phyloP scores from a whole-genome alignment of 2,329 filamentous ascomycete species.

The Dryadomyces quercus-mongolicae region DNA sequence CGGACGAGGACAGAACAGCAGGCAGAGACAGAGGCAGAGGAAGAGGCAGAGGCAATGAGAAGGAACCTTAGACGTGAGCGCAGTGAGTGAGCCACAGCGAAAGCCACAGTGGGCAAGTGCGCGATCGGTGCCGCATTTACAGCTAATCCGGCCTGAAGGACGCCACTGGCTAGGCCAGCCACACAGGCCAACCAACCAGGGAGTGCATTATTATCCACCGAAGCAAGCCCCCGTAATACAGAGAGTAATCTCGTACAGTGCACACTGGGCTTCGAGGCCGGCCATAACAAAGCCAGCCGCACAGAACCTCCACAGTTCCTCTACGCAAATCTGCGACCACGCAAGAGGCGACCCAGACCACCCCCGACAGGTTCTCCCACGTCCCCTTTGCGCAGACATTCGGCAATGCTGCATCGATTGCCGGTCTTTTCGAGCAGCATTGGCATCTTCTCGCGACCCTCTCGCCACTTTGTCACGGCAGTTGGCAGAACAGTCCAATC shows the following conservation, averaged over 20 bases:
- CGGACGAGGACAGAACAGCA: too few relatives aligned
- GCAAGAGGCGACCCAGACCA: neutral
- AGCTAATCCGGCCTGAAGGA: conserved; percentile 1
- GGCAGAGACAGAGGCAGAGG: too few relatives aligned
- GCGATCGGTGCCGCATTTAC: conserved; percentile 2
- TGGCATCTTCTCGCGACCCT: neutral
- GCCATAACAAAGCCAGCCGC: neutral
- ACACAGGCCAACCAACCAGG: neutral
- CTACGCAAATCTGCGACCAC: neutral
- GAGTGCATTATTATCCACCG: neutral
- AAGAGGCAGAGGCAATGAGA: too few relatives aligned
- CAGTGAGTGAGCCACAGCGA: too few relatives aligned
- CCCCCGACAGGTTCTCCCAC: neutral
- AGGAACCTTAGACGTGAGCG: too few relatives aligned
- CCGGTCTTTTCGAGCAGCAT: neutral
- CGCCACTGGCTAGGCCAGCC: neutral
- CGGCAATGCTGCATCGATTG: neutral
- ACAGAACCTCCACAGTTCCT: neutral
- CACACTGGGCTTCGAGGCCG: neutral
- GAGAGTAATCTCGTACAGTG: neutral
- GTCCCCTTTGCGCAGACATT: neutral
- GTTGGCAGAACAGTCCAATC: neutral
- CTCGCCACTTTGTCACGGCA: neutral
- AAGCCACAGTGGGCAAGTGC: neutral
- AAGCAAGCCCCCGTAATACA: neutral